A percentile compares a stretch with the other conserved stretches of the same genome.
These are phyloP conservation scores for Incumbomyces delicatus DNA, from an alignment of 2,329 filamentous ascomycete species.

Conservation along the genomic window DNA sequence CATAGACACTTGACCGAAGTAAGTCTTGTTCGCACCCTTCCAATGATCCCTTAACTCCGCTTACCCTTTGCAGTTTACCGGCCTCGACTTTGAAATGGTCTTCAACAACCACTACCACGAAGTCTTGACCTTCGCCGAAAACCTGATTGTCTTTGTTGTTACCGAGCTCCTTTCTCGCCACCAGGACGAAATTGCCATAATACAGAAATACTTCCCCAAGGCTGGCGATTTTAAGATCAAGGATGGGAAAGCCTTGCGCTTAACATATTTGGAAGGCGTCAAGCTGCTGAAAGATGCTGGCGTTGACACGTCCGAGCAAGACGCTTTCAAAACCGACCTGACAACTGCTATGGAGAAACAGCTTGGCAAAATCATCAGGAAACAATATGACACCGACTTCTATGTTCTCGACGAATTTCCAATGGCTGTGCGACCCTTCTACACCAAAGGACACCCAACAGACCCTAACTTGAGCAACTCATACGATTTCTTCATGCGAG, in stretches of 20 bases:
- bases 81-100: constrained; percentile 44
- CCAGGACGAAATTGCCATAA: constrained; percentile 35
- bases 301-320: constrained; percentile 41
- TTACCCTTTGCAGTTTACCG: constrained; percentile 32
- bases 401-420: constrained; percentile 97
- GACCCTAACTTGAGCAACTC: constrained; percentile 58
- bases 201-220: constrained; percentile 41
- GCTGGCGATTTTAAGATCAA: constrained; percentile 42
- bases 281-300: constrained; percentile 39
- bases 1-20: constrained; percentile 56
- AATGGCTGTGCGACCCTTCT: constrained; percentile 77
- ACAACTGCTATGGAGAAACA: constrained; percentile 47
- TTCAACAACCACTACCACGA: constrained; percentile 43
- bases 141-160: constrained; percentile 41
- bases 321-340: constrained; percentile 39
- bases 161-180: constrained; percentile 36
- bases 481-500: constrained; percentile 63
- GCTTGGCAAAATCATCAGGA: constrained; percentile 74
- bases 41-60: constrained; percentile 14
- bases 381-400: constrained; percentile 91
- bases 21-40: constrained; percentile 11
- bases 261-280: constrained; percentile 43
- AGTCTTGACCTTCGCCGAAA: constrained; percentile 40
- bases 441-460: constrained; percentile 69
- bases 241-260: constrained; percentile 38